A percentile compares a stretch with the other conserved stretches of the same genome.
Evolutionary conservation across 345 rosid species (phyloP).

Genomic region (Noccaea caerulescens): DNA sequence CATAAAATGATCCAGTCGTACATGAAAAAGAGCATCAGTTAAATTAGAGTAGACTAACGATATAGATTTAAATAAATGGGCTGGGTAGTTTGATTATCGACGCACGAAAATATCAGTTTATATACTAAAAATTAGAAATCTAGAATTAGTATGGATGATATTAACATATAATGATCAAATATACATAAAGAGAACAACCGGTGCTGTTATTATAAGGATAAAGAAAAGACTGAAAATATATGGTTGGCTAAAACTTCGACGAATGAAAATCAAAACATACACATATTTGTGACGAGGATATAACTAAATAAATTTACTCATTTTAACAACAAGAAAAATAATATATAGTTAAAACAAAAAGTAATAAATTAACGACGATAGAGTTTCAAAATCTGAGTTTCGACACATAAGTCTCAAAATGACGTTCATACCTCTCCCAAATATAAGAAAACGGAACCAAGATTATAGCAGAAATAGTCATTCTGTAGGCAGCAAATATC

Average conservation of each 20-base stretch:
- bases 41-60: background rate
- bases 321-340: no score
- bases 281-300: background rate
- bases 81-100: background rate
- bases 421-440: conserved; percentile 53
- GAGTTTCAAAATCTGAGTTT: conserved; percentile 3
- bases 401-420: background rate
- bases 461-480: conserved; percentile 54
- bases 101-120: background rate
- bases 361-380: background rate
- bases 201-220: background rate
- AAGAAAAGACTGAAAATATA: no score
- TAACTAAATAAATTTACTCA: background rate
- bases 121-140: background rate
- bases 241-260: background rate
- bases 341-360: background rate
- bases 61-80: background rate
- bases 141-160: background rate
- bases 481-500: conserved; percentile 61
- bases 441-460: conserved; percentile 58
- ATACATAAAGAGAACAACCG: background rate
- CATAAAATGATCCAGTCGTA: background rate
- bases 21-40: background rate
- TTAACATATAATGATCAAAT: background rate
- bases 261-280: background rate